Evolutionary conservation across 352 stramenopile genomes (phyloP).

Genomic region (Pythium pectinolyticum): DNA sequence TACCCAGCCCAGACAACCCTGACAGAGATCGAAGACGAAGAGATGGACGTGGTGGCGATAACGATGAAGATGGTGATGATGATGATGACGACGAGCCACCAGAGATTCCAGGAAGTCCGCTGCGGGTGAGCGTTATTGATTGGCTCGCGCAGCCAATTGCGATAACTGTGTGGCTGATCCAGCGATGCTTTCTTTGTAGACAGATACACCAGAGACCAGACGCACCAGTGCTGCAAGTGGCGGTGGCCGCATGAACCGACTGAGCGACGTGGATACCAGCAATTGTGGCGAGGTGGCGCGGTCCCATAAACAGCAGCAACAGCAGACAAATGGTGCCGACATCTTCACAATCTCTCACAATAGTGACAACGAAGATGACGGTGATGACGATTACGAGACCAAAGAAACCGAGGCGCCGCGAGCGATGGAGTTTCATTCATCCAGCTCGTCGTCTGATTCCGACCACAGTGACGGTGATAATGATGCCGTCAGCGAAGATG

Average conservation of each 20-base stretch:
- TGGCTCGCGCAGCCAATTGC: neutral
- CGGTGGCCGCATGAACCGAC: slow-evolving; percentile 6
- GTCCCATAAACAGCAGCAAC: neutral
- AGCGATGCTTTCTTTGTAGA: no score
- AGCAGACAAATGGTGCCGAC: neutral
- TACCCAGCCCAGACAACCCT: neutral
- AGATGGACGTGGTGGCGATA: neutral
- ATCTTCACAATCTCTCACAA: slow-evolving; percentile 28
- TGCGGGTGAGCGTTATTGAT: slow-evolving; percentile 32
- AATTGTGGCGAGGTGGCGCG: slow-evolving; percentile 3
- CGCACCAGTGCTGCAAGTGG: neutral
- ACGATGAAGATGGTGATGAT: slow-evolving; percentile 11
- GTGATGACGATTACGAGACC: slow-evolving; percentile 60
- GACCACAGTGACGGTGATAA: slow-evolving; percentile 24
- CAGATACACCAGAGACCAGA: neutral
- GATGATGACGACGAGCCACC: slow-evolving; percentile 50
- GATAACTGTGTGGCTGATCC: neutral
- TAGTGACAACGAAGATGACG: slow-evolving; percentile 25
- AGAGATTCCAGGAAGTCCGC: slow-evolving; percentile 68
- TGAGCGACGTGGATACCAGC: slow-evolving; percentile 11
- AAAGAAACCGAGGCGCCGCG: slow-evolving; percentile 54
- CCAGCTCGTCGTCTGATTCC: slow-evolving; percentile 55
- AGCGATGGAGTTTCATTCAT: slow-evolving; percentile 54
- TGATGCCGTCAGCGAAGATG: slow-evolving; percentile 9
- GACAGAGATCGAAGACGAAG: neutral